Evolutionary conservation across 768 basidiomycete species (phyloP), one percentile per base, ranked within the genome.

Genomic region (Coprinopsis sp.): DNA sequence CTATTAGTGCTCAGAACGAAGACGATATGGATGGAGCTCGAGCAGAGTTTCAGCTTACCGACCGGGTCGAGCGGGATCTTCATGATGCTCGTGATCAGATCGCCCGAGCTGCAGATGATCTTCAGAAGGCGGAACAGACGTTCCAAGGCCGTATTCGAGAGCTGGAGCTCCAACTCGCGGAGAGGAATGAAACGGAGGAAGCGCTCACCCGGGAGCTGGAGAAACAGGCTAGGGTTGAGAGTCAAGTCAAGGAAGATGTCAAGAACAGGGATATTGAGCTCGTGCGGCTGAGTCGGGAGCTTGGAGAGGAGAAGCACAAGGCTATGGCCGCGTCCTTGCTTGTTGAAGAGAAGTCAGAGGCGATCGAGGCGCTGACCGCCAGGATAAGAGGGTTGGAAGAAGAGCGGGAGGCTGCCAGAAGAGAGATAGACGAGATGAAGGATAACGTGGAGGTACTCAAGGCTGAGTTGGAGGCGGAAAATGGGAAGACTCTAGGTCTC

Each of bases 281-380:
- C n/a, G n/a, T n/a, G n/a, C n/a, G n/a, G 34, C 34, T 36, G 34
- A 36, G 19, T 36, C 34, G 34, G 34, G 34, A 36, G 16, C 34
- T 36, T 7, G 34, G 19, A 18, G 19, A 10, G 7, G 34, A 13
- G 16, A 8, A 18, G 34, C 12, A 36, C 12, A 36, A 36, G 34
- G 34, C 8, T 13, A 18, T 18, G 8, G 7, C 6, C 6, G 34
- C 34, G 34, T 13, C 10, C 10, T 36, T 18, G 34, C 12, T 13
- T 11, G 8, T 10, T 18, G 7, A 11, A 6, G 19, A 18, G 12
- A 11, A 36, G 12, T 11, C 34, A 18, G 19, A 6, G 7, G 16
- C 6, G 6, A 18, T 36, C 34, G 7, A 8, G 37, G 18, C 11
- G 21, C 21, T 39, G 37, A 6, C 11, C 11, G 8, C 13, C 11